phyloP scores from a whole-genome alignment of 2,329 filamentous ascomycete species.

The Botrytis squamosa region DNA sequence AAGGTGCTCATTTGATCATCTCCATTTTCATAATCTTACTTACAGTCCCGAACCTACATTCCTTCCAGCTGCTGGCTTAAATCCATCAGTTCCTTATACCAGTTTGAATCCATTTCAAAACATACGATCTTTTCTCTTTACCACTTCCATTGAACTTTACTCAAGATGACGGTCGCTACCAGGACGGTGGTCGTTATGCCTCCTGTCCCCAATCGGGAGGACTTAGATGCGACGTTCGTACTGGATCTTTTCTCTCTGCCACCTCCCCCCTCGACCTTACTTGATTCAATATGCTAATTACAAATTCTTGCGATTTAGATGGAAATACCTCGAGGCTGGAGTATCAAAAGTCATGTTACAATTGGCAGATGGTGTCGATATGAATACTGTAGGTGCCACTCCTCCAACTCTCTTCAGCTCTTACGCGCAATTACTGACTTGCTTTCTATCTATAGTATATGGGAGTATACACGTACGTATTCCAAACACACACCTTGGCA shows the following conservation, averaged over 20 bases:
- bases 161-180: conserved; percentile 28
- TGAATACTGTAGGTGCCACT: conserved; percentile 68
- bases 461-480: conserved; percentile 82
- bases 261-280: background rate
- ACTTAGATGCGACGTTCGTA: conserved; percentile 61
- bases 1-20: background rate
- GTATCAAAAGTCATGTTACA: conserved; percentile 93
- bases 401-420: background rate
- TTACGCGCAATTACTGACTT: conserved; percentile 19
- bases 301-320: conserved; percentile 53
- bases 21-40: background rate
- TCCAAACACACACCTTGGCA: conserved; percentile 17
- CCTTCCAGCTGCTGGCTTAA: background rate
- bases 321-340: conserved; percentile 83
- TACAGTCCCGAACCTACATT: background rate
- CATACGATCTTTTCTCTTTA: background rate
- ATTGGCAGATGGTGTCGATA: conserved; percentile 87
- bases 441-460: conserved; percentile 63
- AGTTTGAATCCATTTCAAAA: background rate
- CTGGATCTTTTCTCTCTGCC: background rate
- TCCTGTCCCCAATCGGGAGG: conserved; percentile 59
- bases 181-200: conserved; percentile 46
- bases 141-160: background rate
- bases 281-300: background rate
- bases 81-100: background rate